These are phyloP conservation scores for Gryganskiella cystojenkinii DNA, from an alignment of 192 early-diverging fungal genomes.

Conservation along the genomic window DNA sequence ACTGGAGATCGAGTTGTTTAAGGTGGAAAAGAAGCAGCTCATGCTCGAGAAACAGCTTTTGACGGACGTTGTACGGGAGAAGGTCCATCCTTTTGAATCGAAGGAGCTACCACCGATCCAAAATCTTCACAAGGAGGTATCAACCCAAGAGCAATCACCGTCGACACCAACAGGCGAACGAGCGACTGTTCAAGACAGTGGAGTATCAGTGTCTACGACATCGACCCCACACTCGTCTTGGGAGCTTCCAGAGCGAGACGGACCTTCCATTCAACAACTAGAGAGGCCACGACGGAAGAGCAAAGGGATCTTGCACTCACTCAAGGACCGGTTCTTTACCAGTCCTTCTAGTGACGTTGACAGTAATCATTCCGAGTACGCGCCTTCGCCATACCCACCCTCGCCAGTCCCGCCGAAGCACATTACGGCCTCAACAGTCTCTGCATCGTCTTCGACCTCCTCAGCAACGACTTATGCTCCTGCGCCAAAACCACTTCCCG, in stretches of 20 bases:
- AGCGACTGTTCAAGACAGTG: slow-evolving; percentile 33
- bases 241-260: slow-evolving; percentile 42
- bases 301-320: slow-evolving; percentile 38
- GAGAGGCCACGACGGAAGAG: slow-evolving; percentile 47
- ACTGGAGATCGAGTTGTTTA: slow-evolving; percentile 40
- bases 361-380: not conserved
- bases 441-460: slow-evolving; percentile 42
- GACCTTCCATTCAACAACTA: not conserved
- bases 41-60: slow-evolving; percentile 22
- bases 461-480: slow-evolving; percentile 37
- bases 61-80: not conserved
- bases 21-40: slow-evolving; percentile 26
- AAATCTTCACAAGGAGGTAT: too few species aligned
- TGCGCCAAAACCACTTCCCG: slow-evolving; percentile 45
- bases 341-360: slow-evolving; percentile 23
- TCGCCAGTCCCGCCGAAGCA: slow-evolving; percentile 36
- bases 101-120: slow-evolving; percentile 47
- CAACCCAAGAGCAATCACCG: not conserved
- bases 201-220: slow-evolving; percentile 38
- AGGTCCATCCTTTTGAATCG: slow-evolving; percentile 26
- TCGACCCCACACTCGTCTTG: slow-evolving; percentile 50
- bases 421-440: slow-evolving; percentile 13
- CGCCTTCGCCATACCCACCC: slow-evolving; percentile 26
- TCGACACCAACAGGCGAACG: not conserved
- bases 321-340: slow-evolving; percentile 48